Evolutionary conservation across 2,329 filamentous ascomycete genomes (phyloP), one percentile per base, ranked within the genome.

Genomic region (Penicillium sp.): DNA sequence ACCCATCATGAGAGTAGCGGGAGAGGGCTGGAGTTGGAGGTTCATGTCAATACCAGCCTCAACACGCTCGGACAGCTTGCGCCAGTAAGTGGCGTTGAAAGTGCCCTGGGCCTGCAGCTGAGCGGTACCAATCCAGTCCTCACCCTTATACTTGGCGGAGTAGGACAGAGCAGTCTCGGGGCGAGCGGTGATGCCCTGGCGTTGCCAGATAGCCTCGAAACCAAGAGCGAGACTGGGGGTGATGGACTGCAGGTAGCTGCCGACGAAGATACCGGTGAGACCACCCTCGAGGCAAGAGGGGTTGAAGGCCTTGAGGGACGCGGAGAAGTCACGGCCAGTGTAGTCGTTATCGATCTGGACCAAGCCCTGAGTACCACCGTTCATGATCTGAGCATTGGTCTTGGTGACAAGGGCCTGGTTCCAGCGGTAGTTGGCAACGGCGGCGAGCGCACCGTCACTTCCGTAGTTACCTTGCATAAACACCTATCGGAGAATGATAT

Each of bases 391-490:
- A 65, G 94, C 85, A 69, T 92, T 89, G 59, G 90, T 86, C 82
- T 97, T 97, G 74, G 91, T 89, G 65, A 95, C 87, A 62, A 96
- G 82, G 68, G 86, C 83, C 64, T 86, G 83, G 64, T 83, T 86
- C 91, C 92, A 96, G 75, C 93, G 87, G 79, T 90, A 94, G 82
- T 99, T 99, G 81, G 93, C 92, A 74, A 93, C 88, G 53, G 90
- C 91, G 60, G 87, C 89, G 66, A 99, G 85, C 65, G 88, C 85
- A 60, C 92, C 90, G 71, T 97, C 92, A 73, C 94, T 97, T 76
- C 97, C 93, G 74, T 97, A 78, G 74, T 91, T 96, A 66, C 90
- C 94, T 85, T 99, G 94, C 77, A 94, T 87, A 76, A 99, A 97
- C 58, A 96, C 84, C 93, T 97, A 66, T 59, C 50, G 16, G 8